These are phyloP conservation scores for Acacia confusa DNA, from an alignment of 306 rosid species.

Conservation along the genomic window DNA sequence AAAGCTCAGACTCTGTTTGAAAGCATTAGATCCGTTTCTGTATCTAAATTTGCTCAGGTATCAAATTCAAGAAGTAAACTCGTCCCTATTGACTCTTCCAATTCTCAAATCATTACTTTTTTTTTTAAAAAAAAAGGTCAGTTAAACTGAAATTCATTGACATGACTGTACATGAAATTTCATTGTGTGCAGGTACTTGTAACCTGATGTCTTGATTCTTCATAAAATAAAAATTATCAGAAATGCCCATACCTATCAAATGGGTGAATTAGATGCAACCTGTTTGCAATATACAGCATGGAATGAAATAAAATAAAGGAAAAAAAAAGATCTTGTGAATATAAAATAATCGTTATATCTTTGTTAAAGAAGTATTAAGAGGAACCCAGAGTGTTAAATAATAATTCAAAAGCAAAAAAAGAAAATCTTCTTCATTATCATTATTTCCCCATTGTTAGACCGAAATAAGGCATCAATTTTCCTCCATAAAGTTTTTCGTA, in stretches of 20 bases:
- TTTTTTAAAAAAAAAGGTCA: not conserved
- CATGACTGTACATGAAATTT: not conserved
- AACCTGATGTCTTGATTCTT: not conserved
- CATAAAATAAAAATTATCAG: not conserved
- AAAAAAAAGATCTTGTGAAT: too few relatives aligned
- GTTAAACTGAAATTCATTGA: not conserved
- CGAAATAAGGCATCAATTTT: too few relatives aligned
- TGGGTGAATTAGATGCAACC: not conserved
- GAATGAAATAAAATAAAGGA: too few relatives aligned
- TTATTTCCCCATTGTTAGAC: too few relatives aligned
- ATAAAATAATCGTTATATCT: too few relatives aligned
- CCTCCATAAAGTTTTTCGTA: not conserved
- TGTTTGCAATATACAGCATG: too few relatives aligned
- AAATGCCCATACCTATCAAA: not conserved
- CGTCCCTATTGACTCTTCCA: not conserved
- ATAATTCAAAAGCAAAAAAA: not conserved
- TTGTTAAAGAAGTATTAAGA: not conserved
- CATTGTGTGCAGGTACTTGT: not conserved
- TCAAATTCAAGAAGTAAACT: not conserved
- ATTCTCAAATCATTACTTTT: not conserved
- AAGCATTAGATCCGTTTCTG: not conserved
- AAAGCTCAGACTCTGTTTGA: not conserved
- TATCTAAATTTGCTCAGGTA: not conserved
- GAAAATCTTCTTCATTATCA: not conserved
- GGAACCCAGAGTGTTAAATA: not conserved